Percentiles rank a stretch among this genome's conserved stretches.
Conservation (phyloP, 2,329 filamentous ascomycete genomes). For the Exophiala viscosa region DNA sequence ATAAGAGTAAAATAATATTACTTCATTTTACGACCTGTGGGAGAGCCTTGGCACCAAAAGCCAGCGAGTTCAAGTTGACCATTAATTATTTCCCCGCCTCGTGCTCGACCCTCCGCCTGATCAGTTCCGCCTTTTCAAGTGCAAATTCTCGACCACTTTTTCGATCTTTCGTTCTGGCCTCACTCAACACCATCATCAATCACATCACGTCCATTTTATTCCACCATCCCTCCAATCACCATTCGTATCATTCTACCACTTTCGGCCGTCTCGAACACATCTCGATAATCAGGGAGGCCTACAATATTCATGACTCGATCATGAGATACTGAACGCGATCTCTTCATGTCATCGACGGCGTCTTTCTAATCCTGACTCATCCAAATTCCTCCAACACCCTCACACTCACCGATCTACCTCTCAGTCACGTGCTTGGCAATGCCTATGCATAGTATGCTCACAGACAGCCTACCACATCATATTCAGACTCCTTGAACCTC, state of each 20-base stretch:
- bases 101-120: too few species aligned
- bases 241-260: slow-evolving; percentile 4
- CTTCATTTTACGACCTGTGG: too few species aligned
- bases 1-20: too few species aligned
- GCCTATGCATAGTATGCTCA: background rate
- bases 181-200: slow-evolving; percentile 1
- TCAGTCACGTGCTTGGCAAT: slow-evolving; percentile 17
- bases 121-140: too few species aligned
- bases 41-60: too few species aligned
- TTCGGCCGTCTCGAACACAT: slow-evolving; percentile 11
- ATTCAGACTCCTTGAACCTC: background rate
- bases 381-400: background rate
- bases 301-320: background rate
- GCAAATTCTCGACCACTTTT: slow-evolving; percentile 16
- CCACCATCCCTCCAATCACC: slow-evolving; percentile 15
- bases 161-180: slow-evolving; percentile 2
- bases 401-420: background rate
- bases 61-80: too few species aligned
- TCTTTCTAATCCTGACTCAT: slow-evolving; percentile 1
- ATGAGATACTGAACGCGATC: too few species aligned
- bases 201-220: background rate
- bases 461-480: background rate
- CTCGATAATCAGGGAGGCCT: background rate
- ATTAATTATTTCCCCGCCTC: too few species aligned
- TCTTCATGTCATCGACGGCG: too few species aligned